Conservation (phyloP, 129 eudicot genomes). For the Gnaphalium uliginosum region DNA sequence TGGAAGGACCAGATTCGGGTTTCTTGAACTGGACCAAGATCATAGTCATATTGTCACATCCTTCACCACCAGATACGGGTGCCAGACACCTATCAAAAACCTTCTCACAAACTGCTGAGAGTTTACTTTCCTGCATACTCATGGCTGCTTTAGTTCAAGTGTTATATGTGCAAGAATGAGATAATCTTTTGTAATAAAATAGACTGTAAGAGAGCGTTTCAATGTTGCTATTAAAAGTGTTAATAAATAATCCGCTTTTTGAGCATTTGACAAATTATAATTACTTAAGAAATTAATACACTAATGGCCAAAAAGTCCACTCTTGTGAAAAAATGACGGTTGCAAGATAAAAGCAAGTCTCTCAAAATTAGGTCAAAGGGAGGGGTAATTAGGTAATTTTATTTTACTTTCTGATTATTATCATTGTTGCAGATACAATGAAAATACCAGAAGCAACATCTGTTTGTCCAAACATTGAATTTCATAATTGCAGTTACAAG, state of each 20-base stretch:
- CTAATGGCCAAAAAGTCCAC: background rate
- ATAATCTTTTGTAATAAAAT: background rate
- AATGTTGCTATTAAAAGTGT: background rate
- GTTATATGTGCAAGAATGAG: background rate
- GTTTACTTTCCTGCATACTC: constrained; percentile 63
- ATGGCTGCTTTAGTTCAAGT: constrained; percentile 3
- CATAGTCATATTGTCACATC: constrained; percentile 98
- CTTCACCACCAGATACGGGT: constrained; percentile 79
- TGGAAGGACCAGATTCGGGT: constrained; percentile 37
- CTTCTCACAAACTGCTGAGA: constrained; percentile 72
- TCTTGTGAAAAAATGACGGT: background rate
- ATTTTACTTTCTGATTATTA: background rate
- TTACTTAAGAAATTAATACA: background rate
- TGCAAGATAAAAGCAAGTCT: background rate
- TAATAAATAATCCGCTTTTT: background rate
- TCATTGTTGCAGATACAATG: background rate
- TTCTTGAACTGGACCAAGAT: constrained; percentile 79
- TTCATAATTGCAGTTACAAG: too few relatives aligned
- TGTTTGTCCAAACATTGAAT: background rate
- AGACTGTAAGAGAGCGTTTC: background rate
- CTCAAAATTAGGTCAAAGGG: background rate
- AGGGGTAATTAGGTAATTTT: background rate
- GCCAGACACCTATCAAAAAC: constrained; percentile 75
- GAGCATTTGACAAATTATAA: background rate
- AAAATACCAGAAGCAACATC: background rate